Base-by-base conservation (phyloP, 495 filamentous ascomycete species). In the Cryomyces minteri region DNA sequence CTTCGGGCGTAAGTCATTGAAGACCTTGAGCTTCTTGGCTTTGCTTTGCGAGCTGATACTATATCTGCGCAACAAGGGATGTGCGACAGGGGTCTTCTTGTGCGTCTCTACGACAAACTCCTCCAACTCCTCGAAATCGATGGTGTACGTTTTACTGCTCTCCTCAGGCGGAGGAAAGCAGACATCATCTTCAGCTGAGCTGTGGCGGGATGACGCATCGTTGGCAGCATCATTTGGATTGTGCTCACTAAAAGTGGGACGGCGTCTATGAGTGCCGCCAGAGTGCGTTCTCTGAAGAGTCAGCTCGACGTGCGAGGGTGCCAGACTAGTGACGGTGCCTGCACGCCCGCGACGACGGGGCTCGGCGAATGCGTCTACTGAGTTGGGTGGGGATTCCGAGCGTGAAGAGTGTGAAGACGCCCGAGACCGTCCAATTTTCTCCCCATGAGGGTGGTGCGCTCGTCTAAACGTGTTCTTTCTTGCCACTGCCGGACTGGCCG, bases 311-410 rank as follows among this genome's bases (percentile, higher is more conserved):
- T 79, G 74, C 5, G 76, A 75, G 43, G 68, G 60, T 1, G 53
- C 66, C 49, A 69, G 69, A 61, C 77, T 82, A 48, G 72, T 75
- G 34, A 77, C 46, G 3, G 77, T 82, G 32, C 73, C 74, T 32
- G 76, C 74, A 40, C 75, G 70, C 14, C 85, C 84, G 6, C 76
- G 73, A 40, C 76, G 71, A 48, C 75, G 71, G 36, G 74, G 74
- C 50, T 90, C 85, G 4, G 88, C 92, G 60, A 98, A 98, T 11
- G 90, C 90, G 60, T 95, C 88, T 28, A 98, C 90, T 4, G 90
- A 98, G 59, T 95, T 96, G 2, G 90, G 88, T 8, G 87, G 88
- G 12, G 92, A 98, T 0, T 72, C 68, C 2, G 83, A 84, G 29
- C 83, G 71, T 33, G 73, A 76, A 5, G 73, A 74, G 4, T 68